Conservation (phyloP, 345 rosid species). For the Draba incana region DNA sequence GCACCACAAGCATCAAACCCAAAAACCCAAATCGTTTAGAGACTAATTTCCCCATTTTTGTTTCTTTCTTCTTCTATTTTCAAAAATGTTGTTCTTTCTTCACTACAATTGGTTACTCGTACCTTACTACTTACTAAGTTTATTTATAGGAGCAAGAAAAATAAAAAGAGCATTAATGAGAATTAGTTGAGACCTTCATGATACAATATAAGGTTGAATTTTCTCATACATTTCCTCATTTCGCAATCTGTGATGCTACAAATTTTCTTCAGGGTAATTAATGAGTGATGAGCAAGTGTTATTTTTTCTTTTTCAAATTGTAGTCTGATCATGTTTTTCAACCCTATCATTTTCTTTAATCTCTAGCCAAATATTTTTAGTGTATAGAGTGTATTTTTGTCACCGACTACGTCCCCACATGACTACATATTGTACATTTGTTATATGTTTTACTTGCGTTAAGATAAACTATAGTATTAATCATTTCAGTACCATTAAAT, state of each 20-base stretch:
- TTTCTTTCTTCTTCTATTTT: not conserved
- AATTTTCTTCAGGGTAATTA: constrained; percentile 25
- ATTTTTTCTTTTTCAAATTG: constrained; percentile 30
- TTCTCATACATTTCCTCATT: constrained; percentile 3
- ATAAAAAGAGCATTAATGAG: constrained; percentile 26
- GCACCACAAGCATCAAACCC: constrained; percentile 40
- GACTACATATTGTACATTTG: too few relatives aligned
- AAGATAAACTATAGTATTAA: too few relatives aligned
- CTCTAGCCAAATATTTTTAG: not conserved
- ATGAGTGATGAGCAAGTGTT: constrained; percentile 27
- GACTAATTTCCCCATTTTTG: constrained; percentile 38
- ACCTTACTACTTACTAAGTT: constrained; percentile 1
- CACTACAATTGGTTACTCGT: constrained; percentile 17
- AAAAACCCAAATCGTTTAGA: constrained; percentile 31
- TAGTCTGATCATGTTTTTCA: constrained; percentile 17
- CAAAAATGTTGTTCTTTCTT: constrained; percentile 30
- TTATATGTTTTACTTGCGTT: too few relatives aligned
- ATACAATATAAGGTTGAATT: constrained; percentile 13
- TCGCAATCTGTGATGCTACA: constrained; percentile 20
- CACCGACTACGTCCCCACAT: constrained; percentile 16
- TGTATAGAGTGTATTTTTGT: constrained; percentile 14
- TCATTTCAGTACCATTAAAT: too few relatives aligned
- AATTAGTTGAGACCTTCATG: constrained; percentile 37
- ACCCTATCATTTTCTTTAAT: constrained; percentile 34
- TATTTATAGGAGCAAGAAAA: constrained; percentile 29